Evolutionary conservation across 1,284 basidiomycete genomes (phyloP).

Genomic region (Tilletia walkeri): DNA sequence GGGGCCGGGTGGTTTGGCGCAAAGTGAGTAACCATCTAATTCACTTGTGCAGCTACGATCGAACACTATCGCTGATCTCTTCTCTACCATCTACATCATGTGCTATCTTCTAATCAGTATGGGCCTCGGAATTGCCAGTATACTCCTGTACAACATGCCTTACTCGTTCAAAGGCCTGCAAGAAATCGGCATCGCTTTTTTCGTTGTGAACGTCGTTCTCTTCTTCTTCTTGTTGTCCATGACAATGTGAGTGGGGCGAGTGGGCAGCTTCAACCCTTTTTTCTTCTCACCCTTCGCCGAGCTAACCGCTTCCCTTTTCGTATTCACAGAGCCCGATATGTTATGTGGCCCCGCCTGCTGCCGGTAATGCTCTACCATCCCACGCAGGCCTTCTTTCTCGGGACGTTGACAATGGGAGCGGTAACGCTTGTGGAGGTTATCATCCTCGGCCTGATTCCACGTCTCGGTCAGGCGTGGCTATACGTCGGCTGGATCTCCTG

Average conservation of each 20-base stretch:
- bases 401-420: conserved; percentile 70
- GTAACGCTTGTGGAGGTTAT: conserved; percentile 66
- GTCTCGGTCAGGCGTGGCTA: conserved; percentile 12
- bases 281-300: neutral
- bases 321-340: conserved; percentile 61
- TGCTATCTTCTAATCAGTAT: conserved; percentile 40
- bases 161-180: conserved; percentile 58
- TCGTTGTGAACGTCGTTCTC: conserved; percentile 68
- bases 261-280: neutral
- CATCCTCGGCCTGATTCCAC: conserved; percentile 44
- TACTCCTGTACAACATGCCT: conserved; percentile 59
- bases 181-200: conserved; percentile 60
- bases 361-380: conserved; percentile 64
- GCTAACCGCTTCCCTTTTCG: conserved; percentile 26
- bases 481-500: conserved; percentile 67
- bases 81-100: too few relatives aligned
- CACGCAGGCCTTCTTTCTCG: conserved; percentile 67
- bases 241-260: conserved; percentile 23
- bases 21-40: conserved; percentile 15
- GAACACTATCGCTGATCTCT: neutral
- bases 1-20: conserved; percentile 17
- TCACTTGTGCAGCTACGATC: too few relatives aligned
- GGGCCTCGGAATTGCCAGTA: conserved; percentile 60
- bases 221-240: conserved; percentile 63
- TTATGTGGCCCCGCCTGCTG: conserved; percentile 64